Conservation (phyloP, 352 stramenopile genomes). For the Hyaloperonospora arabidopsidis region DNA sequence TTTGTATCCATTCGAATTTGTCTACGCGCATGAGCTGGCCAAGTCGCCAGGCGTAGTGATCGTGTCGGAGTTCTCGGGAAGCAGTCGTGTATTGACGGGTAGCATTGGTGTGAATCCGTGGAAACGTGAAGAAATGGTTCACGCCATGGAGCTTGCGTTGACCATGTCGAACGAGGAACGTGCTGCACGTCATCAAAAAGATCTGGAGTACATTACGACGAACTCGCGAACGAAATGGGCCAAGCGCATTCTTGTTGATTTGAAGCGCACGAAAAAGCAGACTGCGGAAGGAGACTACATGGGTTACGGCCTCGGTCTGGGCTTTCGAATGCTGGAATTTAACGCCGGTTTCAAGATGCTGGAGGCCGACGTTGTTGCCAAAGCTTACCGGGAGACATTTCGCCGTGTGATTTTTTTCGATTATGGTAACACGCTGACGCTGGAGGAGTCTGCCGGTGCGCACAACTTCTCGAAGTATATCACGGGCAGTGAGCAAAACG, state of each 20-base stretch:
- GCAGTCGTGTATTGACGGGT: constrained; percentile 93
- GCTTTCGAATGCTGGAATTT: constrained; percentile 95
- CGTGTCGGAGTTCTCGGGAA: constrained; percentile 96
- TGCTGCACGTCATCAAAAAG: constrained; percentile 62
- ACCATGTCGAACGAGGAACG: constrained; percentile 70
- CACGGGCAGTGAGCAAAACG: constrained; percentile 24
- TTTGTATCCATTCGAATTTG: constrained; percentile 82
- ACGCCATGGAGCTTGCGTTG: constrained; percentile 52
- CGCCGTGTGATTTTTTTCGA: constrained; percentile 95
- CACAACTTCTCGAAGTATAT: constrained; percentile 85
- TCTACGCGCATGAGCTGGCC: constrained; percentile 70
- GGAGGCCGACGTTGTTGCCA: constrained; percentile 85
- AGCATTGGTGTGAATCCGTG: constrained; percentile 97
- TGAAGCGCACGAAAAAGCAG: constrained; percentile 91
- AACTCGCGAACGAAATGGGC: constrained; percentile 96
- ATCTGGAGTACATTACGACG: constrained; percentile 89
- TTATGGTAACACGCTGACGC: constrained; percentile 96
- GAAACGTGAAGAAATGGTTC: constrained; percentile 88
- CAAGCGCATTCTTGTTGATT: constrained; percentile 93
- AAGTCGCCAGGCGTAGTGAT: constrained; percentile 88
- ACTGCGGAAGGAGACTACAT: constrained; percentile 88
- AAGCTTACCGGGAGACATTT: constrained; percentile 82
- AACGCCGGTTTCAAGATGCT: constrained; percentile 93
- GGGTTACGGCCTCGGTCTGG: constrained; percentile 91
- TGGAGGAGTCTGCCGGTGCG: constrained; percentile 63